phyloP scores from a whole-genome alignment of 768 basidiomycete species.

The Paxillus involutus region DNA sequence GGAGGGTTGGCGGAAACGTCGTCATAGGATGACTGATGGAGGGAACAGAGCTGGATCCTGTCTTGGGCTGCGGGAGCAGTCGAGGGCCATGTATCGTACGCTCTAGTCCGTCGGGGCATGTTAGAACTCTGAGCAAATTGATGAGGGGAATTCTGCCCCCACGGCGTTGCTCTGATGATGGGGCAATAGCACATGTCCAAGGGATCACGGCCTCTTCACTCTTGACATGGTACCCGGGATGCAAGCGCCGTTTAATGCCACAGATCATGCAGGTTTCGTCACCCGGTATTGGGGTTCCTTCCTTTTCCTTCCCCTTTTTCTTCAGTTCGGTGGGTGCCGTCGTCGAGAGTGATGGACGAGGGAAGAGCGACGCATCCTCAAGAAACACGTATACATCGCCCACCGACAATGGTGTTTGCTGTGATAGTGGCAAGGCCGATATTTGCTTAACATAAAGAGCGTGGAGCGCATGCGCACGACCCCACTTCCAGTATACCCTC shows the following conservation, averaged over 20 bases:
- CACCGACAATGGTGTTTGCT: conserved; percentile 30
- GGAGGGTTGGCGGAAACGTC: conserved; percentile 10
- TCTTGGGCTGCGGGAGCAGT: not conserved
- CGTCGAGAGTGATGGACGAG: conserved; percentile 26
- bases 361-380: conserved; percentile 40
- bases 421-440: conserved; percentile 16
- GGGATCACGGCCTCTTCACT: conserved; percentile 10
- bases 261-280: conserved; percentile 29
- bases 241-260: conserved; percentile 29
- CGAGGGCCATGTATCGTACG: conserved; percentile 9
- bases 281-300: conserved; percentile 12
- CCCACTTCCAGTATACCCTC: conserved; percentile 36
- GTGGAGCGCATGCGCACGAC: conserved; percentile 41
- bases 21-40: not conserved
- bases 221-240: conserved; percentile 23
- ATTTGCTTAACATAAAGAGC: conserved; percentile 36
- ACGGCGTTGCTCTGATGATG: conserved; percentile 17
- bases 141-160: conserved; percentile 16
- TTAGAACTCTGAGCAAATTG: conserved; percentile 16
- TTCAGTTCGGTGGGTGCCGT: conserved; percentile 15
- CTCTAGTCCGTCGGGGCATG: conserved; percentile 17
- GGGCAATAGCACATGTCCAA: conserved; percentile 28
- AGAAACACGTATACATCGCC: conserved; percentile 47
- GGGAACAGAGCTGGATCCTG: not conserved
- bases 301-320: conserved; percentile 27